phyloP scores from a whole-genome alignment of 2,329 filamentous ascomycete genomes.

The Fusarium keratoplasticum region DNA sequence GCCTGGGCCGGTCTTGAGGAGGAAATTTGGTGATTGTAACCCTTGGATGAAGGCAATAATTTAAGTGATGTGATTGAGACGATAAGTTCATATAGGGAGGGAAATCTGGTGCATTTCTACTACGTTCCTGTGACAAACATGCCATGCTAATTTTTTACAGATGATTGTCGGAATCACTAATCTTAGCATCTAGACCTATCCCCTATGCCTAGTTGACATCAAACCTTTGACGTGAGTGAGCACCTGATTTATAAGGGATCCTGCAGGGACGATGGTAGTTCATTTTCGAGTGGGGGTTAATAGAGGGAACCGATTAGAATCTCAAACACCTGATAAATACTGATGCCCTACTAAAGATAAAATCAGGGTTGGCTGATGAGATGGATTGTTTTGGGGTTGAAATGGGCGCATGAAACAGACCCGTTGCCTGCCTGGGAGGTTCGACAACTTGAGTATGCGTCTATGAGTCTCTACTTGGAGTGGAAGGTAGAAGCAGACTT shows the following conservation, averaged over 20 bases:
- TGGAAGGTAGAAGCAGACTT: slow-evolving; percentile 59
- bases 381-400: slow-evolving; percentile 74
- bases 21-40: not conserved
- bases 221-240: not conserved
- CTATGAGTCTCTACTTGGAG: slow-evolving; percentile 69
- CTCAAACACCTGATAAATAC: slow-evolving; percentile 77
- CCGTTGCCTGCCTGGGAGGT: slow-evolving; percentile 62
- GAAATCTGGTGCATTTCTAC: not conserved
- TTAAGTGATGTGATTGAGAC: not conserved
- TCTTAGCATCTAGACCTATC: not conserved
- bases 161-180: not conserved
- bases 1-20: not conserved
- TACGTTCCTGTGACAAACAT: not conserved
- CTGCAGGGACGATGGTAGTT: slow-evolving; percentile 71
- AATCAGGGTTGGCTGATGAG: slow-evolving; percentile 70
- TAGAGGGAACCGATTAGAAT: slow-evolving; percentile 79
- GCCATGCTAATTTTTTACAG: not conserved
- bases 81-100: not conserved
- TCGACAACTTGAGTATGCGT: slow-evolving; percentile 70
- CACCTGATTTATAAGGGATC: not conserved
- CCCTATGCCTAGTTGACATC: not conserved
- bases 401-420: slow-evolving; percentile 68
- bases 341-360: slow-evolving; percentile 81
- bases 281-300: slow-evolving; percentile 82
- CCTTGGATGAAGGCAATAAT: not conserved